Conservation (phyloP, 1,284 basidiomycete genomes). For the Coniophora puteana region DNA sequence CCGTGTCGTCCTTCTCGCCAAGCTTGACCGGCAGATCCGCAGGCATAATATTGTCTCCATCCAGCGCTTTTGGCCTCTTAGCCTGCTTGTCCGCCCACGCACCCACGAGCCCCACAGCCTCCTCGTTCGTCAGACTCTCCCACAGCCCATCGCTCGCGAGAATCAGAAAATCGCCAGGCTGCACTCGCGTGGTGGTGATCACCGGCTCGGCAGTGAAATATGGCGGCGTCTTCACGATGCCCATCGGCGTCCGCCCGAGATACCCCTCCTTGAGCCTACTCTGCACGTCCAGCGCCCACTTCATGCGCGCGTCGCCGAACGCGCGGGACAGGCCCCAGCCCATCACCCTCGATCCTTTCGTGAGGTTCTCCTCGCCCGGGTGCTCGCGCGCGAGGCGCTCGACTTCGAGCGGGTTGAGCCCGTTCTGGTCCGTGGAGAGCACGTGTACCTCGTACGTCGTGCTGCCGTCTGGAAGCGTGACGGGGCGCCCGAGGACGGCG, state of each 20-base stretch:
- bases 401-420: slow-evolving; percentile 35
- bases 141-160: slow-evolving; percentile 56
- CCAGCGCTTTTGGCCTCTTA: slow-evolving; percentile 3
- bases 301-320: slow-evolving; percentile 49
- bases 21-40: slow-evolving; percentile 14
- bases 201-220: slow-evolving; percentile 60
- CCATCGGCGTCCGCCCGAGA: slow-evolving; percentile 26
- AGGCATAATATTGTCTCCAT: neutral
- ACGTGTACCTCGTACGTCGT: slow-evolving; percentile 45
- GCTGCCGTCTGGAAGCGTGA: slow-evolving; percentile 23
- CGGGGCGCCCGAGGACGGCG: slow-evolving; percentile 54
- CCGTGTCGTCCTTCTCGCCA: slow-evolving; percentile 17
- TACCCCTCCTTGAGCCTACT: slow-evolving; percentile 29
- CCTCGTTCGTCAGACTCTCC: slow-evolving; percentile 54
- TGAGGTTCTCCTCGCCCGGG: slow-evolving; percentile 30
- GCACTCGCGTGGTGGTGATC: slow-evolving; percentile 38
- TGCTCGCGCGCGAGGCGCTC: slow-evolving; percentile 36
- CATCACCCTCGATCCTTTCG: slow-evolving; percentile 38
- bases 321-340: slow-evolving; percentile 44
- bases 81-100: slow-evolving; percentile 33
- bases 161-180: slow-evolving; percentile 51
- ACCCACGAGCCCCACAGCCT: slow-evolving; percentile 55
- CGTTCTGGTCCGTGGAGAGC: slow-evolving; percentile 53
- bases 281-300: slow-evolving; percentile 38
- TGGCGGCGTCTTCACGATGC: slow-evolving; percentile 38